Conservation (phyloP, 768 basidiomycete species). For the Kwoniella bestiolae region DNA sequence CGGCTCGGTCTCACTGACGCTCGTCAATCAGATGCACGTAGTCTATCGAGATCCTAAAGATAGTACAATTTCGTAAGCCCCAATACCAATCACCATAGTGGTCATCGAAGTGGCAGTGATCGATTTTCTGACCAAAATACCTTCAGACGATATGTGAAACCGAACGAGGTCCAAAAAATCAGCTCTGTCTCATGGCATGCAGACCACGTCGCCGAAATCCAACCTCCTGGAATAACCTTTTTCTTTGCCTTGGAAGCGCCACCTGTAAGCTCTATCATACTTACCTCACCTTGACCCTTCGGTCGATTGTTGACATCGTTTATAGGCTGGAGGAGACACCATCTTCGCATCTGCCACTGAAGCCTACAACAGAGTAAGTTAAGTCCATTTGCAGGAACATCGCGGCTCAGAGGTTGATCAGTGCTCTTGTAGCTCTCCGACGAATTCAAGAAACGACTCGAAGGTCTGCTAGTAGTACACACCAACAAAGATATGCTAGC, state of each 20-base stretch:
- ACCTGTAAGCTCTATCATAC: slow-evolving; percentile 61
- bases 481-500: slow-evolving; percentile 64
- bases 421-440: slow-evolving; percentile 59
- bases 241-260: slow-evolving; percentile 23
- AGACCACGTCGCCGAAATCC: slow-evolving; percentile 23
- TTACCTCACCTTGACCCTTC: slow-evolving; percentile 66
- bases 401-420: neutral
- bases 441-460: slow-evolving; percentile 65
- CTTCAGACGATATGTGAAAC: slow-evolving; percentile 12
- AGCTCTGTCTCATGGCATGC: slow-evolving; percentile 28
- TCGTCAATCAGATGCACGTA: slow-evolving; percentile 11
- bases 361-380: slow-evolving; percentile 61
- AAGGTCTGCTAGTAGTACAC: slow-evolving; percentile 66
- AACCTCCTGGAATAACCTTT: slow-evolving; percentile 30
- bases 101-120: neutral
- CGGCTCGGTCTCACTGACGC: neutral
- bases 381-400: neutral
- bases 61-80: slow-evolving; percentile 6
- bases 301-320: slow-evolving; percentile 28
- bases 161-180: slow-evolving; percentile 18
- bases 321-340: slow-evolving; percentile 62
- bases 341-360: slow-evolving; percentile 67
- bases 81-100: neutral
- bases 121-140: neutral
- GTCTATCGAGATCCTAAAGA: slow-evolving; percentile 16